phyloP scores from a whole-genome alignment of 768 basidiomycete genomes.

The Leccinum broughii region DNA sequence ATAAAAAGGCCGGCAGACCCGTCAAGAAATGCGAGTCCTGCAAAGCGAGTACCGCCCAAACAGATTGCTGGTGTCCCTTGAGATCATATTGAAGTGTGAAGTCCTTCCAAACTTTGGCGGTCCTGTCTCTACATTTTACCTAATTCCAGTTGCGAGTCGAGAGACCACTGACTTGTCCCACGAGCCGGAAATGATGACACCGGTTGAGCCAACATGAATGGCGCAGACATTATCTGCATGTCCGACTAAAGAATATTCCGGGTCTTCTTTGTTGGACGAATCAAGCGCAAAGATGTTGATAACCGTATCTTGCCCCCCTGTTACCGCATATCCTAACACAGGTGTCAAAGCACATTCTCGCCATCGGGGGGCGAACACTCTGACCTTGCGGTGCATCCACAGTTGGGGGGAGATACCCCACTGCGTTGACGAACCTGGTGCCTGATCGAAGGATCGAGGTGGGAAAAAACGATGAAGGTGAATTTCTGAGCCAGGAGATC shows the following conservation, averaged over 20 bases:
- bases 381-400: constrained; percentile 69
- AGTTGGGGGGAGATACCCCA: constrained; percentile 74
- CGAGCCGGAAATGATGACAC: constrained; percentile 87
- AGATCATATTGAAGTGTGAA: constrained; percentile 73
- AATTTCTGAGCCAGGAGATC: constrained; percentile 74
- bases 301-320: constrained; percentile 87
- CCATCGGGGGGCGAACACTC: constrained; percentile 12
- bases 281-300: constrained; percentile 79
- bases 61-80: constrained; percentile 85
- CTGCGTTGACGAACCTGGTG: constrained; percentile 76
- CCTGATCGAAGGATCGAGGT: constrained; percentile 60
- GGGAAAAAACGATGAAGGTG: constrained; percentile 53
- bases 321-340: constrained; percentile 72
- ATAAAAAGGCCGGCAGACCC: constrained; percentile 47
- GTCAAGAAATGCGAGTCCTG: constrained; percentile 79
- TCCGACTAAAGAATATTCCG: constrained; percentile 80
- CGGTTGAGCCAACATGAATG: constrained; percentile 66
- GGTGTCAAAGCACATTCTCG: constrained; percentile 6
- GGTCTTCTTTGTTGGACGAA: constrained; percentile 60
- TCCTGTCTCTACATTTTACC: constrained; percentile 47
- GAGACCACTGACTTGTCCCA: constrained; percentile 83
- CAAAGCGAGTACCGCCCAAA: constrained; percentile 89
- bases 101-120: constrained; percentile 91
- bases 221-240: constrained; percentile 91
- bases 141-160: not conserved